Evolutionary conservation across 805 yeast species (phyloP), one percentile per base, ranked within the genome.

Genomic region (Kodamaea nitidulidarum): DNA sequence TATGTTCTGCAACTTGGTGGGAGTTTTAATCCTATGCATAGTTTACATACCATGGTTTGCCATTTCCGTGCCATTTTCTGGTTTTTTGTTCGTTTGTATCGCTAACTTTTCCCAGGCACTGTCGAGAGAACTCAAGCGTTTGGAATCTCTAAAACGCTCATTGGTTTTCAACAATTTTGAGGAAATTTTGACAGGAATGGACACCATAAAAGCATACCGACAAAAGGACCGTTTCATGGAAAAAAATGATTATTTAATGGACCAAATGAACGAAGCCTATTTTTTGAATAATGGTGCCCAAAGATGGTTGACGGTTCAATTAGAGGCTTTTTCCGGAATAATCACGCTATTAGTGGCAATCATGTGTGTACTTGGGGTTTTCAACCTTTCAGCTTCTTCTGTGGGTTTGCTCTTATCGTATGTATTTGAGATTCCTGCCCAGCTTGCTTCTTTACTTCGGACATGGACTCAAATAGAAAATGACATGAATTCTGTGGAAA

Each of bases 21-120:
- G 93, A 41, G 76, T 81, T 17, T 49, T 84, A 33, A 71, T 84
- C 20, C 44, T 82, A 43, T 76, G 84, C 55, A 75, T 84, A 38
- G 73, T 81, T 44, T 84, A 82, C 51, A 63, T 85, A 39, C 91
- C 91, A 2, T 86, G 82, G 78, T 76, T 81, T 57, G 86, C 88
- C 2, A 69, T 82, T 43, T 80, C 80, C 3, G 56, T 83, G 21
- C 82, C 85, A 4, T 70, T 80, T 24, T 57, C 82, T 39, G 51
- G 61, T 1, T 43, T 66, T 12, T 44, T 76, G 12, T 75, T 75
- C 47, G 46, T 73, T 21, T 46, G 60, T 4, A 56, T 74, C 36
- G 70, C 83, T 4, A 63, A 67, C 36, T 80, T 66, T 52, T 86
- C 83, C 53, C 82, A 84, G 51, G 81, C 84, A 1, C 73, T 87